phyloP scores from a whole-genome alignment of 2,329 filamentous ascomycete genomes.

The Aspergillus arachidicola region DNA sequence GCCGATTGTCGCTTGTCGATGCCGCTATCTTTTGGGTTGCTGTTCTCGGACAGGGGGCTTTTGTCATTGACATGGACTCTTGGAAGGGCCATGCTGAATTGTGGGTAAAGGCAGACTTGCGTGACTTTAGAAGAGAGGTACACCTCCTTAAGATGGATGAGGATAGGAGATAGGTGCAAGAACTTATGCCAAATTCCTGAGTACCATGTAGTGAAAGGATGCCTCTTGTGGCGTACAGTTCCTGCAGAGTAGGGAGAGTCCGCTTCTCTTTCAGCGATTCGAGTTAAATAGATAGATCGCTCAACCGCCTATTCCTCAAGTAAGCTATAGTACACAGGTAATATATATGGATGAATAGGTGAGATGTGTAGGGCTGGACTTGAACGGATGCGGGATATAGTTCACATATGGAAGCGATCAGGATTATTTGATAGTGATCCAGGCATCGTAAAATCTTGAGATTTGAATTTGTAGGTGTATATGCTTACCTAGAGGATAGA shows the following conservation, averaged over 20 bases:
- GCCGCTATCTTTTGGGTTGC: conserved; percentile 7
- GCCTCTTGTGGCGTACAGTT: not conserved
- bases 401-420: not conserved
- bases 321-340: not conserved
- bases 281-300: not conserved
- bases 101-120: not conserved
- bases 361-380: not conserved
- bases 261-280: not conserved
- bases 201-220: not conserved
- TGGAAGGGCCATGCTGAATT: conserved; percentile 24
- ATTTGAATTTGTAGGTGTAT: not conserved
- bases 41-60: conserved; percentile 21
- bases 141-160: not conserved
- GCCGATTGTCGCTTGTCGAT: not conserved
- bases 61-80: conserved; percentile 25
- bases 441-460: not conserved
- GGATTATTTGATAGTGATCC: not conserved
- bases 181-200: not conserved
- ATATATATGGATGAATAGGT: not conserved
- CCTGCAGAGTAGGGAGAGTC: not conserved
- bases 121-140: not conserved
- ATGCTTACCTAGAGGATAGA: not conserved
- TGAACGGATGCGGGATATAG: not conserved
- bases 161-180: not conserved
- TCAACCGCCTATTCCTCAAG: not conserved